Evolutionary conservation across 192 early-diverging fungal species (phyloP), one percentile per base, ranked within the genome.

Genomic region (Coemansia sp.): DNA sequence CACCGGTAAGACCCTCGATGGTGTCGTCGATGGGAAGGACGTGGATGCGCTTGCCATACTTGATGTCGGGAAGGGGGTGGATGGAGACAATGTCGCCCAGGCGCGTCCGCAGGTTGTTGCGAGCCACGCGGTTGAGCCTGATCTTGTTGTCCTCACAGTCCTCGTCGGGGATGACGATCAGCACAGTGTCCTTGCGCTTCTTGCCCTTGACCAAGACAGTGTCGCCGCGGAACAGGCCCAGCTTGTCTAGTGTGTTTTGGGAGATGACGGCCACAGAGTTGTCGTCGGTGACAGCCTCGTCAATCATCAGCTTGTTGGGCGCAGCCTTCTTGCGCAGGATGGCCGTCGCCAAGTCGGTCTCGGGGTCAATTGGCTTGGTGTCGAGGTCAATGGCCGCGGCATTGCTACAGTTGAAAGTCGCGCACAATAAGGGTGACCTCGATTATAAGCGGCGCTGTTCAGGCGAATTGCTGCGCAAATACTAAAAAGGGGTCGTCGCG

Each of bases 301-400:
- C 97, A 29, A 99, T 94, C 84, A 99, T 93, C 54, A 99, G 83
- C 87, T 99, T 99, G 87, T 99, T 99, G n/a, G 94, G 94, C 40
- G 96, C 91, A 0, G 92, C 74, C 79, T 99, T 99, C 70, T 92
- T 91, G 73, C 94, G 94, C 57, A 99, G 84, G 73, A 99, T 99
- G 56, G 96, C 97, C 15, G 94, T 93, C 43, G 97, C 92, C 35
- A 91, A 85, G 85, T 99, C 97, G 56, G 94, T 85, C 40, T 83
- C 86, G 27, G 89, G 83, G 74, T 92, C 87, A 32, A 41, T 67
- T 10, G 72, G 58, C 65, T 74, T 74, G 35, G 53, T 61, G 46
- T 59, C 65, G 22, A 66, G 51, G 70, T 76, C 79, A 27, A 73
- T 70, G 59, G 41, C 40, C 70, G 72, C 70, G 64, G 76, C 70